A percentile compares a stretch with the other conserved stretches of the same genome.
Evolutionary conservation across 2,329 filamentous ascomycete genomes (phyloP).

Genomic region (Phymatotrichopsis omnivora): DNA sequence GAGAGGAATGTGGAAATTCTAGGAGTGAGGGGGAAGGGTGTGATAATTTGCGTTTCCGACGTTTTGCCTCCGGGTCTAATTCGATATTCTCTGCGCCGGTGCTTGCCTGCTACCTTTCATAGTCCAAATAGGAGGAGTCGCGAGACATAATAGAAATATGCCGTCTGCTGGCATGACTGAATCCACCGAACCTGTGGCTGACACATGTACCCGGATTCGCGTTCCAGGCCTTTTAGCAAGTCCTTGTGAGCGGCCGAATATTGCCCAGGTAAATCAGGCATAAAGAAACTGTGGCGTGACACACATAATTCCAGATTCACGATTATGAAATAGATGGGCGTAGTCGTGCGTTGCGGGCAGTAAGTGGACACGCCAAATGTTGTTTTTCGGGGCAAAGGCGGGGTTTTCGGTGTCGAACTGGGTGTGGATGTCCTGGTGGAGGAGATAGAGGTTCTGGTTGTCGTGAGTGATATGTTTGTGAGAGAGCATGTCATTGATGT

Average conservation of each 20-base stretch:
- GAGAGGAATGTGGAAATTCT: too few species aligned
- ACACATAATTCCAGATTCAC: background rate
- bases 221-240: background rate
- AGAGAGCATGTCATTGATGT: background rate
- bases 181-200: background rate
- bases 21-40: too few species aligned
- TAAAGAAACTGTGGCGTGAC: slow-evolving; percentile 3
- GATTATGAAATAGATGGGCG: slow-evolving; percentile 1
- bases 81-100: background rate
- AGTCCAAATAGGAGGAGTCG: background rate
- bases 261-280: slow-evolving; percentile 1
- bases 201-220: background rate
- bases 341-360: background rate
- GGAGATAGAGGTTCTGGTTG: background rate
- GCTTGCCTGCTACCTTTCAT: background rate
- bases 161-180: background rate
- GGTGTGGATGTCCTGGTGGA: background rate
- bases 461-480: background rate
- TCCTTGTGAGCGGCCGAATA: background rate
- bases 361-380: background rate
- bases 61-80: background rate
- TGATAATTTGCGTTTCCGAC: too few species aligned
- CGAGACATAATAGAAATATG: too few species aligned
- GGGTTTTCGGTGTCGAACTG: background rate
- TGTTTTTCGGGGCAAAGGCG: slow-evolving; percentile 1